phyloP scores from a whole-genome alignment of 306 rosid species.

The Pyrus communis region DNA sequence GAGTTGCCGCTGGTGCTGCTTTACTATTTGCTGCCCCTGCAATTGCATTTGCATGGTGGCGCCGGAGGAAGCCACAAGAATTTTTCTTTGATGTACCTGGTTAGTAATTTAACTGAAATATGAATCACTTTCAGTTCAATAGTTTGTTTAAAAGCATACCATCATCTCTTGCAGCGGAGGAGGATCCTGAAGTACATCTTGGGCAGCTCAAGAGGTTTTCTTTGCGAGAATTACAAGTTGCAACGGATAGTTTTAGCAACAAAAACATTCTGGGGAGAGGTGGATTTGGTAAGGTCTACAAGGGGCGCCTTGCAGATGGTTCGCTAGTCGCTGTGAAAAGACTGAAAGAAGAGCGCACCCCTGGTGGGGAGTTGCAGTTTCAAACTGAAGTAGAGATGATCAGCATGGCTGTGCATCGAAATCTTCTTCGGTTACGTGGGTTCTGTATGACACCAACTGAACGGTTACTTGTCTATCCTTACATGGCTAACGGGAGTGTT shows the following conservation, averaged over 20 bases:
- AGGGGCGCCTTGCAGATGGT: constrained; percentile 95
- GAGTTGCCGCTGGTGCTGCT: constrained; percentile 99
- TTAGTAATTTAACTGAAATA: constrained; percentile 22
- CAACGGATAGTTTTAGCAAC: constrained; percentile 92
- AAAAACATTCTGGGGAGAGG: constrained; percentile 97
- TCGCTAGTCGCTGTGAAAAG: constrained; percentile 90
- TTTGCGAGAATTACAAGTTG: constrained; percentile 88
- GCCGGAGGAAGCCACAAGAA: constrained; percentile 93
- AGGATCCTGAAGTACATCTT: constrained; percentile 98
- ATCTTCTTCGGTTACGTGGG: constrained; percentile 88
- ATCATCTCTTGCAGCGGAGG: constrained; percentile 65
- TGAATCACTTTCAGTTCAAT: constrained; percentile 4
- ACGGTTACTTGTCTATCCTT: constrained; percentile 93
- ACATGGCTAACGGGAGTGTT: constrained; percentile 98
- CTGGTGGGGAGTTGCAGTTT: constrained; percentile 99
- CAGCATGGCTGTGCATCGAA: constrained; percentile 99
- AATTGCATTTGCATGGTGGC: constrained; percentile 99
- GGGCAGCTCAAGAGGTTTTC: constrained; percentile 99
- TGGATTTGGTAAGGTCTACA: constrained; percentile 96
- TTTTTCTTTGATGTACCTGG: constrained; percentile 99
- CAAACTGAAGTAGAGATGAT: constrained; percentile 99
- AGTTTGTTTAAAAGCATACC: constrained; percentile 15
- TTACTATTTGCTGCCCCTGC: constrained; percentile 96
- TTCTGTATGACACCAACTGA: constrained; percentile 99
- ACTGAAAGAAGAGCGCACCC: constrained; percentile 95